Evolutionary conservation across 495 filamentous ascomycete genomes (phyloP).

Genomic region (Aspergillus avenaceus): DNA sequence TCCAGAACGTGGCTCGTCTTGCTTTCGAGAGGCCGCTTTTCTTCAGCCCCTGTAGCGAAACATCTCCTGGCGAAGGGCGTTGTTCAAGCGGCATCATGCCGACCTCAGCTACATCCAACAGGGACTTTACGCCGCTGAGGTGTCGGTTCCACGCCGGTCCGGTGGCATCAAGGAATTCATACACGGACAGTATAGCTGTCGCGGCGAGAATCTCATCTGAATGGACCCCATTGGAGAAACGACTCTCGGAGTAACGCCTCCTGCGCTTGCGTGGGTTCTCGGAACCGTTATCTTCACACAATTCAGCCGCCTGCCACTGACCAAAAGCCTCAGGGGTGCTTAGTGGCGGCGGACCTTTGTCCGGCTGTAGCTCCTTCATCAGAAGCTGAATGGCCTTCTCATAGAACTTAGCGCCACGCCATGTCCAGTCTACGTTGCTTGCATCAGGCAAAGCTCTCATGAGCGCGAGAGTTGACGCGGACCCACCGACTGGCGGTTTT

Average conservation of each 20-base stretch:
- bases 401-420: conserved; percentile 58
- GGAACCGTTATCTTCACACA: conserved; percentile 23
- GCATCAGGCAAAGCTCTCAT: conserved; percentile 50
- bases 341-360: conserved; percentile 33
- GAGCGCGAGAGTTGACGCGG: conserved; percentile 43
- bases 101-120: conserved; percentile 60
- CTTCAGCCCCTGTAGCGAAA: conserved; percentile 24
- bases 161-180: conserved; percentile 60
- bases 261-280: conserved; percentile 34
- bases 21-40: conserved; percentile 47
- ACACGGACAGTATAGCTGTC: conserved; percentile 59
- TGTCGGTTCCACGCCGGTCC: conserved; percentile 60
- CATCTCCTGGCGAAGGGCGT: conserved; percentile 33
- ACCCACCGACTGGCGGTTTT: conserved; percentile 47
- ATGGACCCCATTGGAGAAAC: conserved; percentile 38
- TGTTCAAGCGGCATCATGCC: conserved; percentile 57
- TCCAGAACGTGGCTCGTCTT: conserved; percentile 60
- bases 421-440: conserved; percentile 48
- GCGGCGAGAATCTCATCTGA: conserved; percentile 61
- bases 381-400: conserved; percentile 59
- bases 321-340: conserved; percentile 34
- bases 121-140: conserved; percentile 58
- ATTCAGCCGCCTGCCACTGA: conserved; percentile 35
- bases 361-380: conserved; percentile 53
- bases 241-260: conserved; percentile 35